These are phyloP conservation scores for Aspergillus texensis DNA, from an alignment of 2,329 filamentous ascomycete species.

Conservation along the genomic window DNA sequence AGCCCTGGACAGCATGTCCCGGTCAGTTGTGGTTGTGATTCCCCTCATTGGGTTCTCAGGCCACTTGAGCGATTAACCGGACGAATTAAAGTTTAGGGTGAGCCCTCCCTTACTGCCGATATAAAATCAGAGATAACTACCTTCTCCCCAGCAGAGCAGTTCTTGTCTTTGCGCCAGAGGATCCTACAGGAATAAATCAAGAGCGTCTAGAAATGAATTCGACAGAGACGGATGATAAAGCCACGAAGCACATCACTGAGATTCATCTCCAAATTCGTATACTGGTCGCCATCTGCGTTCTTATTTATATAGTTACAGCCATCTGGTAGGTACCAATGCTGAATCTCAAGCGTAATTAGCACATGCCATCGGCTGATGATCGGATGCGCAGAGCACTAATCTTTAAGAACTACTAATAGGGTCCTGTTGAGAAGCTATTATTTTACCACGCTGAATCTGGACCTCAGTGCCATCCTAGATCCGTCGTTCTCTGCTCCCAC, in stretches of 20 bases:
- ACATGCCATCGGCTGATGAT: neutral
- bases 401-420: neutral
- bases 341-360: neutral
- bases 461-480: neutral
- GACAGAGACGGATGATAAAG: neutral
- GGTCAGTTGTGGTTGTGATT: neutral
- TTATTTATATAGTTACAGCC: neutral
- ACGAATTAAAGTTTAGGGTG: neutral
- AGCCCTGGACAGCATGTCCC: neutral
- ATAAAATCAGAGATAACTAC: neutral
- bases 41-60: neutral
- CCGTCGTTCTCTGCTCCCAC: neutral
- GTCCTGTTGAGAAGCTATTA: conserved; percentile 1
- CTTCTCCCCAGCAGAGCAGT: neutral
- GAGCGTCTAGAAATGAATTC: neutral
- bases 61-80: conserved; percentile 3
- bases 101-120: neutral
- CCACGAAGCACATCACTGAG: neutral
- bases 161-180: neutral
- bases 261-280: neutral
- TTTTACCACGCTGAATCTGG: neutral
- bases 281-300: neutral
- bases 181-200: neutral
- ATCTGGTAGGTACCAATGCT: neutral
- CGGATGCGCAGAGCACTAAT: neutral